Evolutionary conservation across 768 basidiomycete species (phyloP).

Genomic region (Cubamyces sp.): DNA sequence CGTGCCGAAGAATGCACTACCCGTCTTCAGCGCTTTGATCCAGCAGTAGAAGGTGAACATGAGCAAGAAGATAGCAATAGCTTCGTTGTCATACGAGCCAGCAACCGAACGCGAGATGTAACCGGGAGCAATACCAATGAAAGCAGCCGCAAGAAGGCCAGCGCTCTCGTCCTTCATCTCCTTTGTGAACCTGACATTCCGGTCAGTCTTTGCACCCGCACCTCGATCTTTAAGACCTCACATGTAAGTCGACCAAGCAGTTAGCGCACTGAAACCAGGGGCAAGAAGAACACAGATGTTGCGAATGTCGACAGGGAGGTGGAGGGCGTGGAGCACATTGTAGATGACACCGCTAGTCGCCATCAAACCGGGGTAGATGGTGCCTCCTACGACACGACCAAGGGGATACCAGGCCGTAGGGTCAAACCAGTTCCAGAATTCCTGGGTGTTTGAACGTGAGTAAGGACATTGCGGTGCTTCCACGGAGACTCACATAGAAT

Average conservation of each 20-base stretch:
- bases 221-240: conserved; percentile 41
- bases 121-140: conserved; percentile 97
- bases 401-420: conserved; percentile 99
- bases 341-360: conserved; percentile 97
- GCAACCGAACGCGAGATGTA: conserved; percentile 99
- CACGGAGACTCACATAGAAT: conserved; percentile 76
- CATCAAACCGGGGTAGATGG: conserved; percentile 98
- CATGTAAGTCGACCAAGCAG: conserved; percentile 97
- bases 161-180: conserved; percentile 96
- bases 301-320: conserved; percentile 96
- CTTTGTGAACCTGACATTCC: conserved; percentile 77
- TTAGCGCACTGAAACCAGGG: conserved; percentile 95
- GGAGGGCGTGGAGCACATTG: conserved; percentile 82
- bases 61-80: conserved; percentile 98
- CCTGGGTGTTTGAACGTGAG: conserved; percentile 51
- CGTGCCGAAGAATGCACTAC: conserved; percentile 90
- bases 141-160: conserved; percentile 94
- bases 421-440: conserved; percentile 99
- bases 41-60: conserved; percentile 99
- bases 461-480: conserved; percentile 7
- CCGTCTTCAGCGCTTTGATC: conserved; percentile 95
- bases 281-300: conserved; percentile 97
- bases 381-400: conserved; percentile 97
- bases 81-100: conserved; percentile 99
- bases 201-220: neutral